These are phyloP conservation scores for Anacardium occidentale DNA, from an alignment of 345 rosid species.

Conservation along the genomic window DNA sequence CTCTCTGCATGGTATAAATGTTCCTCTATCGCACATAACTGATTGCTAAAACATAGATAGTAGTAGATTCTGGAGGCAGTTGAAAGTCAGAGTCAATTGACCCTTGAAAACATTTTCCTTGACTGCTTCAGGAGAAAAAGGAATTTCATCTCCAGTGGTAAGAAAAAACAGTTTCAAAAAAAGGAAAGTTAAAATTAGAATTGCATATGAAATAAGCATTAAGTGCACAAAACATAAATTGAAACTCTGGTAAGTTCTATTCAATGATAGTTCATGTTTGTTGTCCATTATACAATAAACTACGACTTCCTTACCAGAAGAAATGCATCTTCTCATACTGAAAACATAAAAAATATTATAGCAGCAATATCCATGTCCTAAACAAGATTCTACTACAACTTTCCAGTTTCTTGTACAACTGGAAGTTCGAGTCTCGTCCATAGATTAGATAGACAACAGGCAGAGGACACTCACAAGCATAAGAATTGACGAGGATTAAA, in stretches of 20 bases:
- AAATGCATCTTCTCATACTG: slow-evolving; percentile 16
- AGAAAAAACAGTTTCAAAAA: not conserved
- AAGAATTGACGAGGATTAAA: slow-evolving; percentile 28
- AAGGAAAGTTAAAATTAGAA: too few species aligned
- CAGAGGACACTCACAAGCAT: slow-evolving; percentile 32
- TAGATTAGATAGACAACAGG: slow-evolving; percentile 28
- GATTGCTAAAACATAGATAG: not conserved
- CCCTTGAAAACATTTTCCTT: not conserved
- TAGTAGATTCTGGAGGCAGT: slow-evolving; percentile 1
- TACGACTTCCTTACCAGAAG: slow-evolving; percentile 20
- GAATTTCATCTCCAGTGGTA: not conserved
- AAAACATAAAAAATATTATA: slow-evolving; percentile 27
- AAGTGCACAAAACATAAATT: not conserved
- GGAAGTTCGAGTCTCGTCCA: not conserved
- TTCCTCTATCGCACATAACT: not conserved
- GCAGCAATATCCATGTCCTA: slow-evolving; percentile 26
- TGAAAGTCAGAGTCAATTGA: not conserved
- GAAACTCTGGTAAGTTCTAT: slow-evolving; percentile 17
- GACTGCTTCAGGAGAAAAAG: slow-evolving; percentile 3
- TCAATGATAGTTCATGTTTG: slow-evolving; percentile 17
- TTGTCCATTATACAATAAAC: slow-evolving; percentile 29
- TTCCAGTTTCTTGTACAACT: slow-evolving; percentile 28
- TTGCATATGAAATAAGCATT: slow-evolving; percentile 5
- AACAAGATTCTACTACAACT: slow-evolving; percentile 24
- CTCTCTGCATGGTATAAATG: not conserved